Evolutionary conservation across 2,329 filamentous ascomycete species (phyloP).

Genomic region (Periconia sp.): DNA sequence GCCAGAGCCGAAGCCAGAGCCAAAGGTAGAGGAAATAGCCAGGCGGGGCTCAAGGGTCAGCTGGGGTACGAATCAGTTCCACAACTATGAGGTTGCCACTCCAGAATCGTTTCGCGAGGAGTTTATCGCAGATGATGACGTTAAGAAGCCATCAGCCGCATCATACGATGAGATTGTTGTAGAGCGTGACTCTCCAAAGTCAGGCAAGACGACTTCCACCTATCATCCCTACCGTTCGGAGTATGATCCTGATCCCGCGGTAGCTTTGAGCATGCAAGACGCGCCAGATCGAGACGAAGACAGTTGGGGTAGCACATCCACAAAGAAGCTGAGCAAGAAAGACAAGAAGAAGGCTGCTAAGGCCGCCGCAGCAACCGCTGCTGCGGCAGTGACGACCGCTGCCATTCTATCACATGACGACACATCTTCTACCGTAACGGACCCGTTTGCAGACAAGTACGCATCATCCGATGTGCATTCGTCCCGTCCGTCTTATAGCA

Average conservation of each 20-base stretch:
- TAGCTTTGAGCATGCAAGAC: slow-evolving; percentile 33
- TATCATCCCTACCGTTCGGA: slow-evolving; percentile 32
- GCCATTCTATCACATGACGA: slow-evolving; percentile 19
- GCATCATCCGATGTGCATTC: slow-evolving; percentile 16
- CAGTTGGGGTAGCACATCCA: slow-evolving; percentile 20
- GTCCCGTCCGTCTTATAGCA: slow-evolving; percentile 22
- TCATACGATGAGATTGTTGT: slow-evolving; percentile 44
- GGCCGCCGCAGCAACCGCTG: slow-evolving; percentile 18
- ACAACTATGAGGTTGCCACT: slow-evolving; percentile 50
- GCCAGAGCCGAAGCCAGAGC: slow-evolving; percentile 6
- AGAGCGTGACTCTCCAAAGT: slow-evolving; percentile 38
- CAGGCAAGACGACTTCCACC: slow-evolving; percentile 28
- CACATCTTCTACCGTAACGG: slow-evolving; percentile 22
- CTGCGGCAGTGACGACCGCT: slow-evolving; percentile 17
- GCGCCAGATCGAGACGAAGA: slow-evolving; percentile 29
- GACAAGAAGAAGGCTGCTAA: slow-evolving; percentile 33
- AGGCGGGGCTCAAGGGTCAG: slow-evolving; percentile 43
- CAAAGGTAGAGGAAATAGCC: slow-evolving; percentile 20
- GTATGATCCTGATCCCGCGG: slow-evolving; percentile 18
- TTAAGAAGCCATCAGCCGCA: slow-evolving; percentile 25
- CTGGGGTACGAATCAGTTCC: slow-evolving; percentile 52
- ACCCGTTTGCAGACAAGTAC: slow-evolving; percentile 32
- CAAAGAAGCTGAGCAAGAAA: slow-evolving; percentile 35
- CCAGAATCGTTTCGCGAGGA: slow-evolving; percentile 46
- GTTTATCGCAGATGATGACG: slow-evolving; percentile 35